Base-by-base conservation (phyloP, 176 grass and related monocot species). In the Lolium multiflorum region DNA sequence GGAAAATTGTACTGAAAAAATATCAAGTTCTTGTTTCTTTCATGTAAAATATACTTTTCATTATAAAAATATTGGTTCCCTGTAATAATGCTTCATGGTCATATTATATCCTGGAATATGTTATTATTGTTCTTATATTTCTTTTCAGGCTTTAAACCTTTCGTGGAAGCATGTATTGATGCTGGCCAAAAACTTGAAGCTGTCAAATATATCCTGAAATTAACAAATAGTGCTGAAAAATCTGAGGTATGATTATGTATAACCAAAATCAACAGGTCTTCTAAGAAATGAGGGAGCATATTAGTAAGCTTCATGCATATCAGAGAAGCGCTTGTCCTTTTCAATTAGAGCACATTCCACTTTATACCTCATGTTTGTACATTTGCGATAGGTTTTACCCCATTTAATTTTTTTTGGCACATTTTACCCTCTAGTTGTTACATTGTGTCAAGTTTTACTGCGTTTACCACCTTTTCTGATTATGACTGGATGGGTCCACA, bases 111-210 rank as follows among this genome's bases (percentile, higher is more conserved):
- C 66, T 62, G 70, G 16, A 90, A 17, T 61, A 66, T 88, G 48
- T 17, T 47, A 68, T 37, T 20, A 52, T 76, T 24, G 14, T 38
- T 49, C 10, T 22, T 50, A 4, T 61, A 73, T 74, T 64, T 58
- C 9, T 80, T 83, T 72, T 41, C 81, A 99, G 92, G 97, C 35
- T 96, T 89, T 84, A 99, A 94, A 89, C 97, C 97, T 67, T 99
- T 96, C 52, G 94, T 94, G 82, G 94, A 99, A 93, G 94, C 94
- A 86, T 99, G 97, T 31, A 99, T 99, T 91, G 97, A 99, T 68
- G 97, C 94, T 78, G 92, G 89, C 85, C 65, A 99, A 87, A 94
- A 96, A 88, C 79, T 82, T 55, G 92, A 99, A 89, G 97, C 97
- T 76, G 38, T 90, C 54, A 99, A 99, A 80, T 94, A 99, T 88